Conservation (phyloP, 192 early-diverging fungal species). For the Kappamyces sp. region DNA sequence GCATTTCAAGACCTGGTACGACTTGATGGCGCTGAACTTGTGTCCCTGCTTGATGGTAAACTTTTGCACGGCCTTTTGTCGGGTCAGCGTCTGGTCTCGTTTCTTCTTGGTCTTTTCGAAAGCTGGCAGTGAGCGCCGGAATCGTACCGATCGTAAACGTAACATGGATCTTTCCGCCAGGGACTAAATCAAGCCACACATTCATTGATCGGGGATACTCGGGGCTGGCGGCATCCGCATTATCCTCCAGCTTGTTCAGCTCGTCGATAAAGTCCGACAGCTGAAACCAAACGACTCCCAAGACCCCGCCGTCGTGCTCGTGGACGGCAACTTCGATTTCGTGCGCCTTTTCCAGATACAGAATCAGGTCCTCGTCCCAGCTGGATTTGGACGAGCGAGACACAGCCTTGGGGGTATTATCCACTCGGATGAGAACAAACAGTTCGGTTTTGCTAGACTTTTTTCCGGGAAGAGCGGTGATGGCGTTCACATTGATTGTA, state of each 20-base stretch:
- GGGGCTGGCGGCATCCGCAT: not conserved
- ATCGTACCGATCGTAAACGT: slow-evolving; percentile 71
- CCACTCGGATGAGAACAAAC: slow-evolving; percentile 74
- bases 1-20: slow-evolving; percentile 98
- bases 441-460: slow-evolving; percentile 58
- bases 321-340: slow-evolving; percentile 90
- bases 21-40: slow-evolving; percentile 83
- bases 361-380: slow-evolving; percentile 84
- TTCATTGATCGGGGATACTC: slow-evolving; percentile 31
- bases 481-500: slow-evolving; percentile 28
- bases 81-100: slow-evolving; percentile 6
- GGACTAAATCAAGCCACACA: slow-evolving; percentile 89
- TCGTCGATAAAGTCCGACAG: slow-evolving; percentile 81
- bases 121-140: not conserved
- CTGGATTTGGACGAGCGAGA: slow-evolving; percentile 58
- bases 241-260: slow-evolving; percentile 19
- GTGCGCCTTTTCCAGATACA: slow-evolving; percentile 80
- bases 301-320: slow-evolving; percentile 68
- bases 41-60: slow-evolving; percentile 88
- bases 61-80: slow-evolving; percentile 72
- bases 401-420: slow-evolving; percentile 70
- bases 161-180: slow-evolving; percentile 79
- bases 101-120: slow-evolving; percentile 14
- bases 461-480: slow-evolving; percentile 40
- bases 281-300: slow-evolving; percentile 90